These are phyloP conservation scores for Petunia hybrid DNA, from an alignment of 305 asterid genomes.

Conservation along the genomic window DNA sequence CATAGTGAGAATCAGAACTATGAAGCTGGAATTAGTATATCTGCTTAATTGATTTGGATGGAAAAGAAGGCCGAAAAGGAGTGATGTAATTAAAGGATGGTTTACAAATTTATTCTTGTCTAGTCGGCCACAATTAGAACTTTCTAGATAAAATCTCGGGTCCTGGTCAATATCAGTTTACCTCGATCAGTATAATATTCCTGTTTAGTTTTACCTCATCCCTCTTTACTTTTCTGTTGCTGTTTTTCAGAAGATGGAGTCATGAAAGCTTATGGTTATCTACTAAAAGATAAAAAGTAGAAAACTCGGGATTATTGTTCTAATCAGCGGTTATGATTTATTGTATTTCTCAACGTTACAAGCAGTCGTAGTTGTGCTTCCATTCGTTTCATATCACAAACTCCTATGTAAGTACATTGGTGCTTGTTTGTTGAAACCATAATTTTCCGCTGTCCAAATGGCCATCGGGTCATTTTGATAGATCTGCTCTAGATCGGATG, in stretches of 20 bases:
- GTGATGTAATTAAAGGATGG: conserved; percentile 10
- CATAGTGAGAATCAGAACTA: neutral
- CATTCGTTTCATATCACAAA: neutral
- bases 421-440: conserved; percentile 18
- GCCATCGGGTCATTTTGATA: conserved; percentile 4
- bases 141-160: neutral
- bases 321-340: neutral
- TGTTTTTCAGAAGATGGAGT: conserved; percentile 21
- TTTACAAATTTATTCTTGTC: conserved; percentile 15
- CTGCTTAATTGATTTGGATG: conserved; percentile 7
- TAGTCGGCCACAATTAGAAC: neutral
- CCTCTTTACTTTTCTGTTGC: neutral
- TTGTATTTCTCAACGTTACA: neutral
- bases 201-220: neutral
- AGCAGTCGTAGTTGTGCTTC: neutral
- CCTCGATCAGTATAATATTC: neutral
- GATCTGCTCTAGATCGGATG: neutral
- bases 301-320: neutral
- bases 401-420: conserved; percentile 11
- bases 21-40: neutral
- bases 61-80: neutral
- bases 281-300: neutral
- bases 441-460: neutral
- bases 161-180: neutral
- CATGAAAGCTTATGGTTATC: conserved; percentile 8